phyloP scores from a whole-genome alignment of 139 green algal genomes.

The Marvania coccoides region DNA sequence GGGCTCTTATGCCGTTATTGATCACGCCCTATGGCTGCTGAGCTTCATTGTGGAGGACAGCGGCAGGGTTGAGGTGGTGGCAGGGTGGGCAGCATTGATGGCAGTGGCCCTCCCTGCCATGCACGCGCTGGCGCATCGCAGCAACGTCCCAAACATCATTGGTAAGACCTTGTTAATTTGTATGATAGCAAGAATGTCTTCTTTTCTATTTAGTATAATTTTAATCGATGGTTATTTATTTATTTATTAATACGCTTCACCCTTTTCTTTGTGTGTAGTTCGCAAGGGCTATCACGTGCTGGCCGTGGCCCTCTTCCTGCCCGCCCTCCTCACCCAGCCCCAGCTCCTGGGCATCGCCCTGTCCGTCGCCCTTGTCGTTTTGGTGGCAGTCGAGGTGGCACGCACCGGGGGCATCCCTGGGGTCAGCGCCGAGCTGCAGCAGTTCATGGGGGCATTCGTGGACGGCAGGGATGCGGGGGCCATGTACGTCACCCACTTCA shows the following conservation, averaged over 20 bases:
- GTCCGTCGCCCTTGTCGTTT: constrained; percentile 33
- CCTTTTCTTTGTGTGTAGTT: too few species aligned
- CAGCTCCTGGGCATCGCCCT: constrained; percentile 52
- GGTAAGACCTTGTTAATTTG: too few species aligned
- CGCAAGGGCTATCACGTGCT: constrained; percentile 77
- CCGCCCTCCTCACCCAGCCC: constrained; percentile 46
- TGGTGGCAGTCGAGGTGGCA: constrained; percentile 42
- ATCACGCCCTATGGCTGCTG: constrained; percentile 19
- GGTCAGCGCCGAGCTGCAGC: constrained; percentile 24
- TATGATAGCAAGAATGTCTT: too few species aligned
- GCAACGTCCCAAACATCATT: constrained; percentile 19
- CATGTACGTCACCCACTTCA: constrained; percentile 70
- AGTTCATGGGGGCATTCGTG: constrained; percentile 62
- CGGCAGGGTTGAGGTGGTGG: constrained; percentile 28
- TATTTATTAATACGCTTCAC: too few species aligned
- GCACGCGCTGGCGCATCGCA: constrained; percentile 10
- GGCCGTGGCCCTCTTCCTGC: constrained; percentile 61
- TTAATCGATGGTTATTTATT: too few species aligned
- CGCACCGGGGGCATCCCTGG: constrained; percentile 21
- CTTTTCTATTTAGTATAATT: too few species aligned
- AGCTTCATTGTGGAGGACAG: constrained; percentile 7
- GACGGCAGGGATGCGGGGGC: constrained; percentile 52
- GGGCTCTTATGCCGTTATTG: too few species aligned
- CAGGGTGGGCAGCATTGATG: constrained; percentile 49
- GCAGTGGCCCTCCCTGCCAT: constrained; percentile 41